Evolutionary conservation across 176 grass and related monocot genomes (phyloP).

Genomic region (Eremochloa ophiuroides): DNA sequence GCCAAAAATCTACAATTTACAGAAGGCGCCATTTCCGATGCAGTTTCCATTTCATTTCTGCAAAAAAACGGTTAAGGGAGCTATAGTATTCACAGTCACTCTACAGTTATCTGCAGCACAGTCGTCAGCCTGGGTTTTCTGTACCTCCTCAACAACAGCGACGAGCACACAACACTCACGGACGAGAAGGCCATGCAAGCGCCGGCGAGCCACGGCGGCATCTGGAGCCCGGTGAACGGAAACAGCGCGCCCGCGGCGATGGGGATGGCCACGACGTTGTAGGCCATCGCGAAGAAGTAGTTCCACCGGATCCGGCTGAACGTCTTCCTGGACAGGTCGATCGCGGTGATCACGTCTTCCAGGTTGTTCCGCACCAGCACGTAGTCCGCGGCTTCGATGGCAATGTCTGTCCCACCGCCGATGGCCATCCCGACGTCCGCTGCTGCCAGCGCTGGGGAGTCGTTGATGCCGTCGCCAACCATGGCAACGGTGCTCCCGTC

Average conservation of each 20-base stretch:
- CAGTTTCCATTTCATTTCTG: constrained; percentile 21
- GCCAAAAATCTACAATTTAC: not conserved
- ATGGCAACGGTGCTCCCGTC: constrained; percentile 77
- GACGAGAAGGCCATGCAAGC: constrained; percentile 97
- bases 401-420: constrained; percentile 77
- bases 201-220: constrained; percentile 97
- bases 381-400: constrained; percentile 88
- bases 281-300: constrained; percentile 96
- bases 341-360: constrained; percentile 89
- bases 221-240: constrained; percentile 65
- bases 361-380: constrained; percentile 91
- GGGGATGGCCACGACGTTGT: constrained; percentile 77
- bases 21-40: not conserved
- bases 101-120: constrained; percentile 92
- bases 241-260: constrained; percentile 77
- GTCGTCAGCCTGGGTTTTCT: constrained; percentile 89
- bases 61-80: constrained; percentile 33
- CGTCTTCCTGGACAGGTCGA: constrained; percentile 91
- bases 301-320: constrained; percentile 95
- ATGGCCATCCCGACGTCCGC: constrained; percentile 93
- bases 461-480: constrained; percentile 87
- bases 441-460: constrained; percentile 72
- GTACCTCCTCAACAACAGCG: constrained; percentile 81
- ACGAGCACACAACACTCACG: constrained; percentile 86
- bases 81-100: constrained; percentile 40